phyloP scores from a whole-genome alignment of 495 filamentous ascomycete species.

The Lepidopterella palustris region DNA sequence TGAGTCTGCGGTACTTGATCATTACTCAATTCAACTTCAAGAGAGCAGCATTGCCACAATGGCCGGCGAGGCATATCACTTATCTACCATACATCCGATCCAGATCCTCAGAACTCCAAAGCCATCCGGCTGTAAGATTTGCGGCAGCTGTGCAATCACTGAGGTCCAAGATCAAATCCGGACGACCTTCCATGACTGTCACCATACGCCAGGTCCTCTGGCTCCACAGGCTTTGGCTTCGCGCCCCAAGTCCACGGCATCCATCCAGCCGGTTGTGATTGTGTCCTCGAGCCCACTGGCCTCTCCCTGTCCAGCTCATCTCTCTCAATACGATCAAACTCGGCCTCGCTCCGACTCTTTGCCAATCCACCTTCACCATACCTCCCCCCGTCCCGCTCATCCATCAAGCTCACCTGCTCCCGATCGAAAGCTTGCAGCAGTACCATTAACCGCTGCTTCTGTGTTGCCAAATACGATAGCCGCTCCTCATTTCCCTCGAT shows the following conservation, averaged over 20 bases:
- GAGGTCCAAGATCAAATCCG: constrained; percentile 21
- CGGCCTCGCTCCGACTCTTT: constrained; percentile 67
- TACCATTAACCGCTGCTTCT: constrained; percentile 63
- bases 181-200: constrained; percentile 12
- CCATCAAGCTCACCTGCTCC: constrained; percentile 53
- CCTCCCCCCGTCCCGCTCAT: constrained; percentile 16
- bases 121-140: no score
- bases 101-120: no score
- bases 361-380: constrained; percentile 47
- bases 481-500: constrained; percentile 57
- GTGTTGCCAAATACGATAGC: constrained; percentile 60
- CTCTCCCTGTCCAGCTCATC: constrained; percentile 47
- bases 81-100: no score
- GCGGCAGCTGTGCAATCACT: not conserved
- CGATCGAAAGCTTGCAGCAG: constrained; percentile 67
- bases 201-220: constrained; percentile 22
- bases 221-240: constrained; percentile 1
- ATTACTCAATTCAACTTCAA: no score
- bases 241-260: constrained; percentile 54
- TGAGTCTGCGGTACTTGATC: no score
- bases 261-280: constrained; percentile 43
- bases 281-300: constrained; percentile 41
- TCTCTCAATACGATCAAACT: constrained; percentile 78
- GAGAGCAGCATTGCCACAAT: no score
- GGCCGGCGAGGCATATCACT: no score